Conservation (phyloP, 202 grass and related monocot species). For the Alloteropsis angusta region DNA sequence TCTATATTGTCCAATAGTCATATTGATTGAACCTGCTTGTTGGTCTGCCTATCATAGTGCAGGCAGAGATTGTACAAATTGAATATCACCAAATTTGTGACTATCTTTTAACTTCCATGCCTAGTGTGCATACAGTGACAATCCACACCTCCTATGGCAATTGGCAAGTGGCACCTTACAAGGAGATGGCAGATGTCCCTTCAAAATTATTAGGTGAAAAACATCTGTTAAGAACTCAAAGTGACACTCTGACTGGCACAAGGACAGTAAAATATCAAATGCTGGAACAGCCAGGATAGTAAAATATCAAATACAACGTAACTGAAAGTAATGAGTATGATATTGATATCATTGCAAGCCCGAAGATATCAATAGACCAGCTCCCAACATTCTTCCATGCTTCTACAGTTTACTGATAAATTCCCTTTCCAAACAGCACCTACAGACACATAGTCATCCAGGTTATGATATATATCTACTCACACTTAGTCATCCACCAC, state of each 20-base stretch:
- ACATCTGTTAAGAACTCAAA: background rate
- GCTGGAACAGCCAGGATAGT: background rate
- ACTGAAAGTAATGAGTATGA: background rate
- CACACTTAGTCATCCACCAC: background rate
- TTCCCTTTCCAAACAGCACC: background rate
- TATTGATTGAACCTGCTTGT: background rate
- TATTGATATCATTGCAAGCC: background rate
- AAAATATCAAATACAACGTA: background rate
- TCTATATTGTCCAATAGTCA: background rate
- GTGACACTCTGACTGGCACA: background rate
- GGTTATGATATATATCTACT: background rate
- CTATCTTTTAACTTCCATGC: background rate
- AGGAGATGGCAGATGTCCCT: background rate
- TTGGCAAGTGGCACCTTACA: background rate
- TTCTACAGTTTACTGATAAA: background rate
- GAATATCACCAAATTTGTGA: background rate
- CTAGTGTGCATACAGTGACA: background rate
- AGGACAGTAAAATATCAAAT: background rate
- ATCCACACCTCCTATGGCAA: background rate
- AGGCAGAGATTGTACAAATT: background rate
- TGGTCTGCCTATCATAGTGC: background rate
- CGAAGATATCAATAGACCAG: background rate
- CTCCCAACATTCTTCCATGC: background rate
- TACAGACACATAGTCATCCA: background rate
- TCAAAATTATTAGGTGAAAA: background rate